phyloP scores from a whole-genome alignment of 495 filamentous ascomycete species.

The Penicillium atrosanguineum region DNA sequence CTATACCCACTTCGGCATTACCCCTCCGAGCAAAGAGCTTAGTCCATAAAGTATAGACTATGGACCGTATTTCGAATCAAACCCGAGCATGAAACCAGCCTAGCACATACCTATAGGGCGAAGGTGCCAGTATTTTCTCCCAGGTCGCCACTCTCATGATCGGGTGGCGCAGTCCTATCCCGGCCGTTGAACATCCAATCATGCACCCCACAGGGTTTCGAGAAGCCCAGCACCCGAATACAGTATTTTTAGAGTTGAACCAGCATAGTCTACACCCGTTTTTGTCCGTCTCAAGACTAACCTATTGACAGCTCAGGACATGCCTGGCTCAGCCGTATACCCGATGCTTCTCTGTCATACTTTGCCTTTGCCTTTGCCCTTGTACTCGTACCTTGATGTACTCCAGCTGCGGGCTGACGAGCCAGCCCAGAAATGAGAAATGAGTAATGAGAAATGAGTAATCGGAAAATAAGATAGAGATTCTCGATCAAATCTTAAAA shows the following conservation, averaged over 20 bases:
- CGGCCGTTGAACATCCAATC: conserved; percentile 4
- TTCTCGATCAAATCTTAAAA: neutral
- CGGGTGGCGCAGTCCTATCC: conserved; percentile 20
- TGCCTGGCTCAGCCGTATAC: neutral
- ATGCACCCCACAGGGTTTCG: conserved; percentile 1
- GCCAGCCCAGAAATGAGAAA: neutral
- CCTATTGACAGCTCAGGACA: neutral
- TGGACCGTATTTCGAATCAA: neutral
- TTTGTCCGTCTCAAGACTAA: neutral
- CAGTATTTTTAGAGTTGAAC: conserved; percentile 11
- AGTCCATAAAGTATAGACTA: no score
- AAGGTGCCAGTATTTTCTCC: neutral
- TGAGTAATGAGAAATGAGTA: no score
- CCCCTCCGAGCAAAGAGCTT: no score
- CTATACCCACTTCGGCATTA: no score
- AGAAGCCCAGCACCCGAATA: neutral
- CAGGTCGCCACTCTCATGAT: conserved; percentile 17
- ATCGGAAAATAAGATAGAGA: no score
- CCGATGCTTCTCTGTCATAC: neutral
- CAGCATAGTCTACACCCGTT: neutral
- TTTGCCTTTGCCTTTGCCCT: neutral
- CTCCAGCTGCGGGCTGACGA: neutral
- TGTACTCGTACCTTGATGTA: neutral
- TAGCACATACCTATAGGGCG: neutral
- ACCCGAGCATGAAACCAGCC: conserved; percentile 14